Conservation (phyloP, 2,329 filamentous ascomycete species). For the Ophiostoma perfectum region DNA sequence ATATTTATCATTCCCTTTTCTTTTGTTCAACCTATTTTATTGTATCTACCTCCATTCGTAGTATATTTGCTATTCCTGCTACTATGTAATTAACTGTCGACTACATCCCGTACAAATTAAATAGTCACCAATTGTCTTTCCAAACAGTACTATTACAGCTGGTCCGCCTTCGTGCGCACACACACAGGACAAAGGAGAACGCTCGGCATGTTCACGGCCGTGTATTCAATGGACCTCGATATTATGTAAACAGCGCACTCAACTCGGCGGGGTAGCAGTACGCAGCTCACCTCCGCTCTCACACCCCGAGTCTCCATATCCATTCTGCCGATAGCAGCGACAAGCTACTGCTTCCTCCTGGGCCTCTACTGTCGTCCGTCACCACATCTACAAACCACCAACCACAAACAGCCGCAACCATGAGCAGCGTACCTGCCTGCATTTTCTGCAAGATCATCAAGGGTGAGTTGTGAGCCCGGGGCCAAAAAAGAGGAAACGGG, state of each 20-base stretch:
- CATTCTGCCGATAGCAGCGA: neutral
- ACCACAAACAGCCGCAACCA: constrained; percentile 2
- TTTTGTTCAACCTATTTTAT: neutral
- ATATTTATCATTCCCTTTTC: neutral
- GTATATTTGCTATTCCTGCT: too few species aligned
- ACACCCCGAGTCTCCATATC: neutral
- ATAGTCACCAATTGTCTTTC: too few species aligned
- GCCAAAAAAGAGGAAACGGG: neutral
- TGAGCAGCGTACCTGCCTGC: constrained; percentile 58
- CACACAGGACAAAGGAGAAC: neutral
- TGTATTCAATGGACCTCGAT: neutral
- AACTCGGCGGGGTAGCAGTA: neutral
- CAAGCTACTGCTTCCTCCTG: neutral
- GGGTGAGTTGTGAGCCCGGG: constrained; percentile 45
- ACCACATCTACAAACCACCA: neutral
- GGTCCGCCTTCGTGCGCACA: too few species aligned
- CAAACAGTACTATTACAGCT: too few species aligned
- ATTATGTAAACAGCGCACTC: constrained; percentile 2
- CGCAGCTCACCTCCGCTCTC: neutral
- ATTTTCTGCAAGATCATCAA: constrained; percentile 99
- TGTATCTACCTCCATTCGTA: too few species aligned
- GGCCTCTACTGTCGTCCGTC: too few species aligned
- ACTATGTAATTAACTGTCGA: too few species aligned
- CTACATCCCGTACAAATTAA: too few species aligned
- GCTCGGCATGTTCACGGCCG: neutral